phyloP scores from a whole-genome alignment of 2,329 filamentous ascomycete species.

The Magnaporthiopsis poae region DNA sequence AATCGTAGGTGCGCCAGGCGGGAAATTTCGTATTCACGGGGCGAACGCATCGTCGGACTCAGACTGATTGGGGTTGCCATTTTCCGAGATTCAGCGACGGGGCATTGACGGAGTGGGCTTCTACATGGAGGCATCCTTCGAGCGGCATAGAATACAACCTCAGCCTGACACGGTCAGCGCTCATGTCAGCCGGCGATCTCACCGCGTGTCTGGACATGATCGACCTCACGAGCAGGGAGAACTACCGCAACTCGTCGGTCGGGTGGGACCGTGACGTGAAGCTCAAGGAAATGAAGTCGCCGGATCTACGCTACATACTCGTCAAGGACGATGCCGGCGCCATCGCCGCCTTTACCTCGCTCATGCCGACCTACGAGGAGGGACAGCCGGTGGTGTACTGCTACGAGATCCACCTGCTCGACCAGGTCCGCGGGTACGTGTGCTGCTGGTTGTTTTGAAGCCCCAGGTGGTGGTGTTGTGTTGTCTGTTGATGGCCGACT shows the following conservation, averaged over 20 bases:
- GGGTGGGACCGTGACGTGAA: constrained; percentile 58
- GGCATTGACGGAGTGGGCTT: constrained; percentile 17
- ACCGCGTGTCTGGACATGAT: constrained; percentile 47
- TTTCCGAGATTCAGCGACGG: neutral
- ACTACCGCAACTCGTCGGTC: constrained; percentile 52
- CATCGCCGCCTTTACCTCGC: constrained; percentile 50
- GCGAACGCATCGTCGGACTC: too few relatives aligned
- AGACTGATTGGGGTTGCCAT: neutral
- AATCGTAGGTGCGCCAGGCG: constrained; percentile 27
- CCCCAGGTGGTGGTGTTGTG: neutral
- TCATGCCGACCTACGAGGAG: constrained; percentile 64
- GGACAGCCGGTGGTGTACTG: constrained; percentile 60
- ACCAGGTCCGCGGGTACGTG: constrained; percentile 4
- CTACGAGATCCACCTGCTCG: constrained; percentile 63
- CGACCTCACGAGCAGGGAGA: constrained; percentile 50
- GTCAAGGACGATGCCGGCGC: constrained; percentile 30
- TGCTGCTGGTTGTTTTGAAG: neutral
- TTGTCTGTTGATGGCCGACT: too few relatives aligned
- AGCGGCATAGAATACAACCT: constrained; percentile 33
- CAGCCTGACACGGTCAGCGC: constrained; percentile 28
- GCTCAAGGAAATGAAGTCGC: constrained; percentile 56
- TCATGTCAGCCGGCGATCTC: constrained; percentile 35
- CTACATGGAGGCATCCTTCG: constrained; percentile 41
- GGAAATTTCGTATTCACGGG: too few relatives aligned
- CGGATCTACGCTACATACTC: constrained; percentile 59